Conservation (phyloP, 495 filamentous ascomycete species). For the Penicillium robsamsonii region DNA sequence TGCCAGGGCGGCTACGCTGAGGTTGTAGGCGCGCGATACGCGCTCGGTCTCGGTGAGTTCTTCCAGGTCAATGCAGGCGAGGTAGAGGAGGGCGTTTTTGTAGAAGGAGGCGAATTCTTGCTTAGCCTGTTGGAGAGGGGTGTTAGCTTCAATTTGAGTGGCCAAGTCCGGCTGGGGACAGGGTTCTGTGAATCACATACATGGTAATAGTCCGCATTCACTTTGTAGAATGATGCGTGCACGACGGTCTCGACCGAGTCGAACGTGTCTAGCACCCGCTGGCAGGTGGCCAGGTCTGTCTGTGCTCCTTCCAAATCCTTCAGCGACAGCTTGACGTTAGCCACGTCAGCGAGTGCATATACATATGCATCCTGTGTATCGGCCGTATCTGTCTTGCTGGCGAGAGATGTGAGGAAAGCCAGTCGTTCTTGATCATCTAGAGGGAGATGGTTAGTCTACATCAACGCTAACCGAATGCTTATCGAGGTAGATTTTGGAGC, state of each 20-base stretch:
- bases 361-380: slow-evolving; percentile 95
- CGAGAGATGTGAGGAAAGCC: slow-evolving; percentile 78
- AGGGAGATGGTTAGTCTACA: slow-evolving; percentile 9
- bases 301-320: slow-evolving; percentile 71
- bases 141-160: slow-evolving; percentile 1
- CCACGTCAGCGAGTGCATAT: slow-evolving; percentile 87
- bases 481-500: neutral
- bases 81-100: slow-evolving; percentile 95
- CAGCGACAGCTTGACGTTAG: slow-evolving; percentile 79
- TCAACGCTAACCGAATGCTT: neutral
- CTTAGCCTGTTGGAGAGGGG: slow-evolving; percentile 55
- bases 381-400: slow-evolving; percentile 84
- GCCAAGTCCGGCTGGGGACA: neutral
- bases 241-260: slow-evolving; percentile 96
- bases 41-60: slow-evolving; percentile 70
- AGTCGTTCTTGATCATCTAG: slow-evolving; percentile 86
- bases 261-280: slow-evolving; percentile 84
- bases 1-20: slow-evolving; percentile 86
- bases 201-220: slow-evolving; percentile 94
- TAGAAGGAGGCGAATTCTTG: slow-evolving; percentile 93
- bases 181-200: slow-evolving; percentile 31
- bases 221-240: slow-evolving; percentile 93
- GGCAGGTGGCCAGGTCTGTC: slow-evolving; percentile 81
- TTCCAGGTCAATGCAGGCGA: slow-evolving; percentile 87
- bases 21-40: slow-evolving; percentile 81